Percentiles rank a stretch among this genome's conserved stretches.
These are phyloP conservation scores for Berberis thunbergii DNA, from an alignment of 164 flowering plant genomes.

Conservation along the genomic window DNA sequence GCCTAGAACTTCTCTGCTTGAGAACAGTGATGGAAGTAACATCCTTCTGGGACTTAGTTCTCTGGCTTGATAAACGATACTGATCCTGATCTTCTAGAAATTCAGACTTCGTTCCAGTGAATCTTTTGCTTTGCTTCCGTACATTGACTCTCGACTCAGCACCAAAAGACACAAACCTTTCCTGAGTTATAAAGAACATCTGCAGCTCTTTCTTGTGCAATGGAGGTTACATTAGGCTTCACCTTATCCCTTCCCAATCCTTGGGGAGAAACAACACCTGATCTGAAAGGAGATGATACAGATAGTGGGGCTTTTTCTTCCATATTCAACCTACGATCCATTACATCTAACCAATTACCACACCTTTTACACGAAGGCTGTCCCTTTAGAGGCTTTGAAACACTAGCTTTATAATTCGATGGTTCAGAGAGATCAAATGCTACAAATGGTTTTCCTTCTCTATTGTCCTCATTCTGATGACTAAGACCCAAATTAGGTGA, in stretches of 20 bases:
- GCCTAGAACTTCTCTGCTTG: conserved; percentile 20
- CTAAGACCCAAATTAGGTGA: conserved; percentile 18
- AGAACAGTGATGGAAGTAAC: conserved; percentile 13
- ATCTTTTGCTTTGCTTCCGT: conserved; percentile 7
- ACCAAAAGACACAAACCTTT: conserved; percentile 9
- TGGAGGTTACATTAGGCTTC: conserved; percentile 9
- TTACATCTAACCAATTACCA: conserved; percentile 35
- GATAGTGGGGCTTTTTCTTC: conserved; percentile 18
- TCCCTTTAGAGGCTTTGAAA: conserved; percentile 17
- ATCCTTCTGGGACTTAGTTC: conserved; percentile 20
- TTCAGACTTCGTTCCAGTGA: conserved; percentile 12
- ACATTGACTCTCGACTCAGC: conserved; percentile 13
- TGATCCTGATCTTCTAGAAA: conserved; percentile 16
- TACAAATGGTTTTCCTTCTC: conserved; percentile 11
- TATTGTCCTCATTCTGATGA: conserved; percentile 14
- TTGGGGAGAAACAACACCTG: conserved; percentile 19
- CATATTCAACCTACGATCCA: conserved; percentile 10
- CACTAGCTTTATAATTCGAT: conserved; percentile 12
- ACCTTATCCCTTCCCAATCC: conserved; percentile 16
- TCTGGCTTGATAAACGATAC: conserved; percentile 19
- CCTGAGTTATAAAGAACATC: conserved; percentile 11
- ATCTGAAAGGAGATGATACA: conserved; percentile 17
- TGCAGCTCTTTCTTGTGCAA: conserved; percentile 21
- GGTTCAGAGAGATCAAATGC: conserved; percentile 14
- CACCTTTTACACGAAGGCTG: conserved; percentile 50